Evolutionary conservation across 768 basidiomycete species (phyloP).

Genomic region (Suillus ampliporus): DNA sequence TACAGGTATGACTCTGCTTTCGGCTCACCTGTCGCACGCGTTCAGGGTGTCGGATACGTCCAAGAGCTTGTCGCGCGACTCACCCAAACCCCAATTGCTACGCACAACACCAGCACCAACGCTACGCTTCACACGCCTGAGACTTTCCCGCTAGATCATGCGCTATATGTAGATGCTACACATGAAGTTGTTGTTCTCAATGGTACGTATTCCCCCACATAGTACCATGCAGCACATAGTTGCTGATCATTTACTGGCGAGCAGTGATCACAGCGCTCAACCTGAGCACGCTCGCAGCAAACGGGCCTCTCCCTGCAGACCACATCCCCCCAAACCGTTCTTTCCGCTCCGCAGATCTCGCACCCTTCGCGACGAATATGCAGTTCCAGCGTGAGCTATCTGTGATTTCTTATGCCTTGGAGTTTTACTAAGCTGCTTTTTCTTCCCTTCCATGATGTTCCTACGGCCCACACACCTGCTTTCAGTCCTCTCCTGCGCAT

Average conservation of each 20-base stretch:
- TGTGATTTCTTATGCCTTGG: conserved; percentile 1
- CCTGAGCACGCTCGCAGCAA: conserved; percentile 69
- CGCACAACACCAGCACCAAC: conserved; percentile 85
- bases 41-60: conserved; percentile 79
- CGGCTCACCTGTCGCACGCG: conserved; percentile 80
- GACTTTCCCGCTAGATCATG: conserved; percentile 74
- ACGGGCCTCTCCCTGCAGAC: conserved; percentile 77
- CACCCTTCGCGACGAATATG: conserved; percentile 88
- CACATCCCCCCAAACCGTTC: conserved; percentile 60
- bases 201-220: conserved; percentile 47
- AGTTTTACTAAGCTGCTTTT: neutral
- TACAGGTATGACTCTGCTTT: conserved; percentile 71
- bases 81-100: conserved; percentile 71
- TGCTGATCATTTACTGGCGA: conserved; percentile 9
- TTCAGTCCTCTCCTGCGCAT: conserved; percentile 52
- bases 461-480: conserved; percentile 7
- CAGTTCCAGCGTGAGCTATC: conserved; percentile 79
- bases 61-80: conserved; percentile 86
- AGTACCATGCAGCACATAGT: neutral
- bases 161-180: conserved; percentile 83
- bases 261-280: conserved; percentile 86
- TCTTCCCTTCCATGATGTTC: neutral
- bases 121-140: conserved; percentile 72
- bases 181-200: conserved; percentile 49
- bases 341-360: conserved; percentile 77